Percentiles rank a stretch among this genome's conserved stretches.
Conservation (phyloP, 2,329 filamentous ascomycete species). For the Trichothecium roseum region DNA sequence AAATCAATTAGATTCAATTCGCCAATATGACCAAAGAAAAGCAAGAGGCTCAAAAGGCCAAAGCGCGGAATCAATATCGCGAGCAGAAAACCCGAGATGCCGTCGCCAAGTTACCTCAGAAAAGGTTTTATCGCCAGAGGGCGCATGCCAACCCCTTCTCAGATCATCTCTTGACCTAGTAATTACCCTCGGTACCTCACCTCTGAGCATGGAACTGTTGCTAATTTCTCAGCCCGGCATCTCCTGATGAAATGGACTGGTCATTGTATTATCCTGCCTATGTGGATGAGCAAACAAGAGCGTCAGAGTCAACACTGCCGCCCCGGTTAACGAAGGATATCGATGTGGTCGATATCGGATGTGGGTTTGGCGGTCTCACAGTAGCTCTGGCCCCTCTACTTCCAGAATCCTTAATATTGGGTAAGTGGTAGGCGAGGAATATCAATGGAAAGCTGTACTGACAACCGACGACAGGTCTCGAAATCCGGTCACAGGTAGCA, state of each 20-base stretch:
- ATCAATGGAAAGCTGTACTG: constrained; percentile 5
- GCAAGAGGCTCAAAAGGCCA: not conserved
- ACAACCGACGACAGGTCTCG: constrained; percentile 53
- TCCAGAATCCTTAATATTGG: constrained; percentile 74
- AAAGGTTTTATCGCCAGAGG: constrained; percentile 92
- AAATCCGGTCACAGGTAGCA: constrained; percentile 84
- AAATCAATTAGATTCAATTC: not conserved
- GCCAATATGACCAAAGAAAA: too few relatives aligned
- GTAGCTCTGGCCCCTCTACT: constrained; percentile 75
- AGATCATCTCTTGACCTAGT: constrained; percentile 86
- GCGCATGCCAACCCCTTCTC: constrained; percentile 98
- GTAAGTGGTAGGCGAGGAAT: constrained; percentile 34
- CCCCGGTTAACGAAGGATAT: constrained; percentile 48
- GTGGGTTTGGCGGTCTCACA: constrained; percentile 85
- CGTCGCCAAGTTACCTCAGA: constrained; percentile 63
- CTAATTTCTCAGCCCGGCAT: constrained; percentile 52
- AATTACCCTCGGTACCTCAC: constrained; percentile 14
- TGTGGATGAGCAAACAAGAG: constrained; percentile 28
- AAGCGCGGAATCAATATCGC: constrained; percentile 58
- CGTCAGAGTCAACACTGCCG: constrained; percentile 14
- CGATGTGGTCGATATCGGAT: constrained; percentile 93
- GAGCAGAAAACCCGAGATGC: constrained; percentile 40
- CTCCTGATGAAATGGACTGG: constrained; percentile 86
- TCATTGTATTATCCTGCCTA: constrained; percentile 71
- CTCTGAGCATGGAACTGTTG: too few relatives aligned